Percentiles rank a stretch among this genome's conserved stretches.
These are phyloP conservation scores for Truncatella angustata DNA, from an alignment of 2,329 filamentous ascomycete species.

Conservation along the genomic window DNA sequence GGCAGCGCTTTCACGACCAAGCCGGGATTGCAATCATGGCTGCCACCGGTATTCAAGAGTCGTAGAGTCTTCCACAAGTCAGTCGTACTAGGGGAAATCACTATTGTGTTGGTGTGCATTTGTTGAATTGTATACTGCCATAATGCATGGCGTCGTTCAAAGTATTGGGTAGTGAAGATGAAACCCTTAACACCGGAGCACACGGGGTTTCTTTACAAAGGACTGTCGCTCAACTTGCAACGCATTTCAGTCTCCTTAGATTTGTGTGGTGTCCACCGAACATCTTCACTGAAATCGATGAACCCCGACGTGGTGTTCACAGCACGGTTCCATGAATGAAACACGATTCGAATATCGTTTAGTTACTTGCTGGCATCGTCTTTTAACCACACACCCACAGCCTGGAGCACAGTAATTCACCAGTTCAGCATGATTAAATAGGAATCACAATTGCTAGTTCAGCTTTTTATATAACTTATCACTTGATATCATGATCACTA, in stretches of 20 bases:
- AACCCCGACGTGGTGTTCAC: too few relatives aligned
- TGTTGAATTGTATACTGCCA: slow-evolving; percentile 54
- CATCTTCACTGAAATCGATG: slow-evolving; percentile 64
- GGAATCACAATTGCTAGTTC: slow-evolving; percentile 60
- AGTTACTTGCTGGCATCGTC: too few relatives aligned
- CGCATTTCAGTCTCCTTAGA: slow-evolving; percentile 48
- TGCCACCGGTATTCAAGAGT: slow-evolving; percentile 35
- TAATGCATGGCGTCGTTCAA: slow-evolving; percentile 50
- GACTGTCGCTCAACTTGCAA: slow-evolving; percentile 48
- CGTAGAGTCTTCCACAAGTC: slow-evolving; percentile 53
- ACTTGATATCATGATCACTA: slow-evolving; percentile 51
- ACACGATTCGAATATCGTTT: too few relatives aligned
- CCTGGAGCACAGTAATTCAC: too few relatives aligned
- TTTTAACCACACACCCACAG: too few relatives aligned
- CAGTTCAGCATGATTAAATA: too few relatives aligned
- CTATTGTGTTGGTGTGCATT: slow-evolving; percentile 49
- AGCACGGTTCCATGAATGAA: too few relatives aligned
- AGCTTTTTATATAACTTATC: slow-evolving; percentile 38
- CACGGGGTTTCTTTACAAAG: slow-evolving; percentile 55
- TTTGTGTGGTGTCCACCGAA: slow-evolving; percentile 54
- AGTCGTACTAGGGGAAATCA: slow-evolving; percentile 44
- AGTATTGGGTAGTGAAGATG: slow-evolving; percentile 55
- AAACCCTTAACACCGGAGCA: slow-evolving; percentile 63
- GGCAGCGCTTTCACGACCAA: slow-evolving; percentile 49
- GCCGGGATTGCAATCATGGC: slow-evolving; percentile 39